These are phyloP conservation scores for Nicotiana obtusifolia DNA, from an alignment of 257 asterid species.

Conservation along the genomic window DNA sequence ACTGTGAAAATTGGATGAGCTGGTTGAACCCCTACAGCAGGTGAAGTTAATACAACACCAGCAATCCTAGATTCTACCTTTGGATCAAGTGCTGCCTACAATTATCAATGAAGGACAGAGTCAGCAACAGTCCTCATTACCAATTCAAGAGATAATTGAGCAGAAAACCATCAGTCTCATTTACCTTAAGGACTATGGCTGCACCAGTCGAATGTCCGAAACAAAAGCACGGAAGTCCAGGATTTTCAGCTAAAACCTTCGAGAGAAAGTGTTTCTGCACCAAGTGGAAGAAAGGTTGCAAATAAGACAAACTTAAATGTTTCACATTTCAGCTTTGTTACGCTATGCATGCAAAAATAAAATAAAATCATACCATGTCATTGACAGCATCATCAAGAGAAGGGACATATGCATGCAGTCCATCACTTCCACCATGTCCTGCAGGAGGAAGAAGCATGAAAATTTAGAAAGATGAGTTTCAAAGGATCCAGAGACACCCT, in stretches of 20 bases:
- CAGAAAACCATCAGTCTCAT: background rate
- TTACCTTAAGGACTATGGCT: conserved; percentile 82
- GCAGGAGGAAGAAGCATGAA: conserved; percentile 4
- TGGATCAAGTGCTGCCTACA: conserved; percentile 75
- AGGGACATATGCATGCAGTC: conserved; percentile 83
- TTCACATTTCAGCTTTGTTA: background rate
- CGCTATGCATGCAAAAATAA: background rate
- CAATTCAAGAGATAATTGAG: background rate
- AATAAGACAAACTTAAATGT: background rate
- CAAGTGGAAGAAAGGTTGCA: background rate
- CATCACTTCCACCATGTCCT: conserved; percentile 99
- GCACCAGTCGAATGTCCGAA: conserved; percentile 97
- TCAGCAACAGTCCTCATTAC: background rate
- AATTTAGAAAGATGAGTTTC: background rate
- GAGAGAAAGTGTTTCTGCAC: conserved; percentile 52
- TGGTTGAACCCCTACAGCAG: conserved; percentile 90
- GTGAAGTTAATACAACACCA: conserved; percentile 80
- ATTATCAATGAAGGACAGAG: conserved; percentile 1
- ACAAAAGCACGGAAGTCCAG: conserved; percentile 68
- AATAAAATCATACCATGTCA: conserved; percentile 47
- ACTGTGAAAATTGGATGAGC: conserved; percentile 78
- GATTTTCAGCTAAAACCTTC: conserved; percentile 61
- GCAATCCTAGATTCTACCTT: conserved; percentile 48
- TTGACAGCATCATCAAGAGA: conserved; percentile 72
- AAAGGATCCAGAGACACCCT: background rate